Evolutionary conservation across 2,329 filamentous ascomycete genomes (phyloP).

Genomic region (Clarireedia homoeocarpa): DNA sequence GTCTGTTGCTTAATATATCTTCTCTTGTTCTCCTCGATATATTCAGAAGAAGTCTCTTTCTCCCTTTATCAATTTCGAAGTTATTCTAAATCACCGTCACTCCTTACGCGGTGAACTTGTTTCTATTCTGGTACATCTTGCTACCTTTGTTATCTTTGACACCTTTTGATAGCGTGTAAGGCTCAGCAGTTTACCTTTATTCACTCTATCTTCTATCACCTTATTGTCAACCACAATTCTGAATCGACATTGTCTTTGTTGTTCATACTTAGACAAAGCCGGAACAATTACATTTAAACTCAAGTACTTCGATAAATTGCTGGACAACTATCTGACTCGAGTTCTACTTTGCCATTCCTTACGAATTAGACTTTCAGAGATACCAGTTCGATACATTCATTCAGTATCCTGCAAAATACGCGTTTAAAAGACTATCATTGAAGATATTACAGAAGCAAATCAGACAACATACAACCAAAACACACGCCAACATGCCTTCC

Average conservation of each 20-base stretch:
- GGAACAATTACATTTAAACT: not conserved
- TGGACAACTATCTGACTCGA: not conserved
- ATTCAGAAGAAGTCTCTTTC: not conserved
- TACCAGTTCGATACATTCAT: constrained; percentile 1
- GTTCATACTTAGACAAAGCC: not conserved
- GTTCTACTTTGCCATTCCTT: not conserved
- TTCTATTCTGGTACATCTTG: constrained; percentile 7
- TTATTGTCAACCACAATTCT: not conserved
- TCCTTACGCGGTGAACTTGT: constrained; percentile 26
- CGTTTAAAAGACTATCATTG: not conserved
- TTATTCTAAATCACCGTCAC: constrained; percentile 19
- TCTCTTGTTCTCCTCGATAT: not conserved
- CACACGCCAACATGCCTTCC: constrained; percentile 14
- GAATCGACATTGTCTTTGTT: not conserved
- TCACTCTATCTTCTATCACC: not conserved
- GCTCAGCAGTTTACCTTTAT: not conserved
- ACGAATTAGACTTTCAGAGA: constrained; percentile 1
- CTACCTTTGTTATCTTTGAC: not conserved
- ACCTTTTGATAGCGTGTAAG: not conserved
- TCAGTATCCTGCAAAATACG: not conserved
- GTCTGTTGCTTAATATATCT: constrained; percentile 4
- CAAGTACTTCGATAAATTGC: not conserved
- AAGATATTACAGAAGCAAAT: not conserved
- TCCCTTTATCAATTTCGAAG: not conserved
- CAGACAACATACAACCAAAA: not conserved